phyloP scores from a whole-genome alignment of 352 stramenopile species.

The Phytophthora tentaculata region DNA sequence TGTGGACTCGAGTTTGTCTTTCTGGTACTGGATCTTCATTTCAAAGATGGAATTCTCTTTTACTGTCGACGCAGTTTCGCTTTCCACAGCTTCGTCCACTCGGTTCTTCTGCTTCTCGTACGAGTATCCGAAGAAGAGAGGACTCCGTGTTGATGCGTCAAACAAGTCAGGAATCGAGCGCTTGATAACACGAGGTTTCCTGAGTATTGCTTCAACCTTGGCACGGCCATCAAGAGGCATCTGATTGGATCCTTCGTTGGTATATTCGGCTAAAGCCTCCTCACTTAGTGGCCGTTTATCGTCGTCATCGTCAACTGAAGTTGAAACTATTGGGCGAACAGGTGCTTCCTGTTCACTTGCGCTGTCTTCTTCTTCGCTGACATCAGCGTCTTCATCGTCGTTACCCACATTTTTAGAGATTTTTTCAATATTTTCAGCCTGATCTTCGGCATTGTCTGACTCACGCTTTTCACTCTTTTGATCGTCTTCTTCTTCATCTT shows the following conservation, averaged over 20 bases:
- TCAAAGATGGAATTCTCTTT: conserved; percentile 65
- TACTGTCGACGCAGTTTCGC: conserved; percentile 31
- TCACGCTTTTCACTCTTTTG: neutral
- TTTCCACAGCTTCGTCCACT: conserved; percentile 42
- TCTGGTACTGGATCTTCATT: conserved; percentile 50
- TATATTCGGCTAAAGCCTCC: conserved; percentile 41
- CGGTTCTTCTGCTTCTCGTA: conserved; percentile 48
- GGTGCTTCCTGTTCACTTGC: conserved; percentile 19
- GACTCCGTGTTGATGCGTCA: conserved; percentile 52
- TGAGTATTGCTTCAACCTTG: conserved; percentile 43
- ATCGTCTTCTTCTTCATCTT: neutral
- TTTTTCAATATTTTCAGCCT: conserved; percentile 11
- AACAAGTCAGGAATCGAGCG: conserved; percentile 49
- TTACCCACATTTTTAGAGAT: conserved; percentile 16
- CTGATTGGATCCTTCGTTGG: conserved; percentile 13
- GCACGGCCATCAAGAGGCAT: conserved; percentile 19
- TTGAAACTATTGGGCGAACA: conserved; percentile 16
- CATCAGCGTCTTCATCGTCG: conserved; percentile 24
- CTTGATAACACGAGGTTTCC: conserved; percentile 60
- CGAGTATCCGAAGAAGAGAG: conserved; percentile 79
- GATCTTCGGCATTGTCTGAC: too few relatives aligned
- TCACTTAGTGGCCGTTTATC: conserved; percentile 27
- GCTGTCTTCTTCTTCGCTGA: conserved; percentile 37
- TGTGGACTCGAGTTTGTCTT: conserved; percentile 41
- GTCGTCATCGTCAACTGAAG: conserved; percentile 8